A percentile compares a stretch with the other conserved stretches of the same genome.
These are phyloP conservation scores for Lactarius sp. DNA, from an alignment of 768 basidiomycete genomes.

Conservation along the genomic window DNA sequence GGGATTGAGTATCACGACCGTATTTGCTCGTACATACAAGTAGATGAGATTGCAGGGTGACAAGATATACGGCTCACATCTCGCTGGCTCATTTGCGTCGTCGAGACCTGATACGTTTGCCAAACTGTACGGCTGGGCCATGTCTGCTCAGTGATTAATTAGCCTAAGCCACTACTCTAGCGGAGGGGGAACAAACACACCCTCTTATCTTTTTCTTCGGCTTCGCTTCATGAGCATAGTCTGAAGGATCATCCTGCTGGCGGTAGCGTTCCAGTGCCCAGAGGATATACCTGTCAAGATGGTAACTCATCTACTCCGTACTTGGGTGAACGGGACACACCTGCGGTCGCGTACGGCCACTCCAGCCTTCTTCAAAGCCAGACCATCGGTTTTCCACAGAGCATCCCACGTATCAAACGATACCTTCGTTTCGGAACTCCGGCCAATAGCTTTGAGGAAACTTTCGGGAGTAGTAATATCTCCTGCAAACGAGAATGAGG, in stretches of 20 bases:
- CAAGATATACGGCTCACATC: background rate
- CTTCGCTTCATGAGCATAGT: constrained; percentile 59
- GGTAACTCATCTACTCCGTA: background rate
- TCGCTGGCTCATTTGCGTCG: constrained; percentile 18
- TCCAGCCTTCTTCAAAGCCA: constrained; percentile 59
- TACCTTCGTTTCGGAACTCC: constrained; percentile 60
- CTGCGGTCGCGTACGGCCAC: constrained; percentile 64
- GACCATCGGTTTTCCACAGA: constrained; percentile 59
- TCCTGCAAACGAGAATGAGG: constrained; percentile 33
- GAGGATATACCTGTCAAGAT: constrained; percentile 58
- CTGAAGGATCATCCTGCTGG: constrained; percentile 45
- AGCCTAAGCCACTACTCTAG: background rate
- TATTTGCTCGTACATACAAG: background rate
- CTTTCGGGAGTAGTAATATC: constrained; percentile 51
- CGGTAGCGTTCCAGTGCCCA: constrained; percentile 85
- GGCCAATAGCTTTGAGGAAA: constrained; percentile 72
- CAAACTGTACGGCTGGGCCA: constrained; percentile 70
- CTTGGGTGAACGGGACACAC: constrained; percentile 36
- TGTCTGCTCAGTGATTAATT: constrained; percentile 41
- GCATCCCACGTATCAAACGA: constrained; percentile 63
- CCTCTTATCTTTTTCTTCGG: constrained; percentile 80
- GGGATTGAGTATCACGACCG: background rate
- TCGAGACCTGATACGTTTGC: constrained; percentile 66
- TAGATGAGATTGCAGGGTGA: background rate
- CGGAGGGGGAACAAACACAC: constrained; percentile 41